These are phyloP conservation scores for Erodium texanum DNA, from an alignment of 441 rosid species.

Conservation along the genomic window DNA sequence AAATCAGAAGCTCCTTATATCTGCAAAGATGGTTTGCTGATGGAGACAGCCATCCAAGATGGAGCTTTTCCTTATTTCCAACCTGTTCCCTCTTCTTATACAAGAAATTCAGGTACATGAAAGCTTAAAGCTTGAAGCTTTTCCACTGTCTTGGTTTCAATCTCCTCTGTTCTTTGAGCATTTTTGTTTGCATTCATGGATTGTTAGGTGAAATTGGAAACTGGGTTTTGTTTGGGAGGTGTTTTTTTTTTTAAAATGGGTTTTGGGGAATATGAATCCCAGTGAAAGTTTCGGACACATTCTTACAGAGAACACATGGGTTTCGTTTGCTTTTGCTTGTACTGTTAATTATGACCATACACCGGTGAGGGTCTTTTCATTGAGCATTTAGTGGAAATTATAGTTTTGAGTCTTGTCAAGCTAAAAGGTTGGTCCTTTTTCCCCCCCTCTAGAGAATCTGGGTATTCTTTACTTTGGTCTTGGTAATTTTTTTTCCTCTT, in stretches of 20 bases:
- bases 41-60: slow-evolving; percentile 2
- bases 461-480: neutral
- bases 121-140: neutral
- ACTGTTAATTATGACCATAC: neutral
- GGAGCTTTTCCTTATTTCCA: slow-evolving; percentile 28
- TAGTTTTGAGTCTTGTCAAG: slow-evolving; percentile 20
- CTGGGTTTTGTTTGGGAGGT: slow-evolving; percentile 14
- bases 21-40: no score
- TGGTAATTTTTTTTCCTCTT: neutral
- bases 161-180: neutral
- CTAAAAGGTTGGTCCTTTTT: neutral
- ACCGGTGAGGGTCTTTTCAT: no score
- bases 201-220: neutral
- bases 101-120: slow-evolving; percentile 37
- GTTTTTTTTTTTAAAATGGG: slow-evolving; percentile 17
- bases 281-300: slow-evolving; percentile 13
- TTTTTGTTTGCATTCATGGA: neutral
- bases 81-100: slow-evolving; percentile 24
- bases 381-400: slow-evolving; percentile 8
- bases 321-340: slow-evolving; percentile 5
- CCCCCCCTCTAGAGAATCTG: slow-evolving; percentile 4
- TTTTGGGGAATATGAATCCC: slow-evolving; percentile 6
- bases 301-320: slow-evolving; percentile 12
- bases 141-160: neutral
- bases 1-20: slow-evolving; percentile 26